phyloP scores from a whole-genome alignment of 768 basidiomycete genomes.

The Kwoniella sp. region DNA sequence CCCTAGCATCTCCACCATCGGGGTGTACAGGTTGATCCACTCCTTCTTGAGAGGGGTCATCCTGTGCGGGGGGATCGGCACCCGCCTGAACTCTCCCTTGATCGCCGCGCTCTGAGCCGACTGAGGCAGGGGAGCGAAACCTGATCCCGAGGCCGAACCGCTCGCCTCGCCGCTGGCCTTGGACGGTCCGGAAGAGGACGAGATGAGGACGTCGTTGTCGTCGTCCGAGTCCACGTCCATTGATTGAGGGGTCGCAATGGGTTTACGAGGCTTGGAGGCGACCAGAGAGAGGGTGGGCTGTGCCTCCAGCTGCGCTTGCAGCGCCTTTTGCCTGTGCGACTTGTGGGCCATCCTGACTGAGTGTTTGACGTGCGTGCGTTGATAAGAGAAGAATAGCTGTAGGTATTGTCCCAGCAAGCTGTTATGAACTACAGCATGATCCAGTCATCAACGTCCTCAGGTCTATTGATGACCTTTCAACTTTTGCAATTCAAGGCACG shows the following conservation, averaged over 20 bases:
- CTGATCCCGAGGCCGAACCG: conserved; percentile 56
- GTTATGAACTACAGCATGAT: background rate
- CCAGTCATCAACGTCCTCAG: background rate
- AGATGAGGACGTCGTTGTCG: conserved; percentile 62
- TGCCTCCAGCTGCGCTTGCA: conserved; percentile 46
- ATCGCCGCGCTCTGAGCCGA: conserved; percentile 57
- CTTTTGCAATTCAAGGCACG: conserved; percentile 3
- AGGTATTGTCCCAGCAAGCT: no score
- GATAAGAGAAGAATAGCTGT: background rate
- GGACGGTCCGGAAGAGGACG: conserved; percentile 52
- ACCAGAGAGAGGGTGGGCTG: conserved; percentile 43
- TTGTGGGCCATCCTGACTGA: conserved; percentile 43
- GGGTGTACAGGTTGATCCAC: conserved; percentile 92
- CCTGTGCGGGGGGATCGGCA: conserved; percentile 90
- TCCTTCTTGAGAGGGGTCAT: conserved; percentile 97
- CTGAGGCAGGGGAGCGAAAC: conserved; percentile 66
- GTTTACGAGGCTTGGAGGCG: conserved; percentile 20
- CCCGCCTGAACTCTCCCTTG: conserved; percentile 79
- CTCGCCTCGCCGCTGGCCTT: conserved; percentile 7
- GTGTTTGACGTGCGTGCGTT: background rate
- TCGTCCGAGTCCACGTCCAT: conserved; percentile 45
- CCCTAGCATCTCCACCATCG: conserved; percentile 87
- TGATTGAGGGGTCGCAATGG: conserved; percentile 8
- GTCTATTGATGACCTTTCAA: background rate
- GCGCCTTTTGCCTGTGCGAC: conserved; percentile 49